phyloP scores from a whole-genome alignment of 148 eudicot species.

The Diospyros lotus region DNA sequence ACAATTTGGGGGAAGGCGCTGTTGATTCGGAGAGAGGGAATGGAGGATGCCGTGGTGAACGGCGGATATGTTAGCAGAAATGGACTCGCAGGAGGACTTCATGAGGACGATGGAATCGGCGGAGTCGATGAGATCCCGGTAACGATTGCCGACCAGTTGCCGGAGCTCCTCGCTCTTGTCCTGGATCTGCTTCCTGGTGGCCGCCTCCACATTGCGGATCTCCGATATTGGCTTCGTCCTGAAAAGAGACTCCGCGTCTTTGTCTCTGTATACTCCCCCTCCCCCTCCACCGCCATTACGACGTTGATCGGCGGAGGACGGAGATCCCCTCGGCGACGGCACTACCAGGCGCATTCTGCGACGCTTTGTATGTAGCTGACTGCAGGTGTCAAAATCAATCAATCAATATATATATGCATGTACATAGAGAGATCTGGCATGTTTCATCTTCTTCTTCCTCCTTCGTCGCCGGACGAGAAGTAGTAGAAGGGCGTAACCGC shows the following conservation, averaged over 20 bases:
- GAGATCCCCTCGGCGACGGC: conserved; percentile 11
- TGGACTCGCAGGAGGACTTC: conserved; percentile 76
- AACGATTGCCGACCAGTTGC: conserved; percentile 78
- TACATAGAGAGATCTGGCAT: not conserved
- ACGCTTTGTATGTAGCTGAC: not conserved
- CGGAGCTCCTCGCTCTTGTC: conserved; percentile 88
- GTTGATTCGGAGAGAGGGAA: conserved; percentile 31
- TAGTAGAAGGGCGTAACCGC: no score
- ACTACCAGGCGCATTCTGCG: conserved; percentile 46
- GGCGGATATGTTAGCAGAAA: conserved; percentile 54
- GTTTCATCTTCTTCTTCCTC: not conserved
- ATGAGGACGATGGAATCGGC: conserved; percentile 81
- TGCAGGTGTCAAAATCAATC: not conserved
- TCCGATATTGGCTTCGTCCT: conserved; percentile 39
- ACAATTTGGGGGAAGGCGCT: conserved; percentile 15
- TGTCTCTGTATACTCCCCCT: not conserved
- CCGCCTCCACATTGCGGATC: conserved; percentile 39
- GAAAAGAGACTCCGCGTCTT: conserved; percentile 36
- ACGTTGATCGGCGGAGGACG: conserved; percentile 7
- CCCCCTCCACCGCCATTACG: not conserved
- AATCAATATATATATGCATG: no score
- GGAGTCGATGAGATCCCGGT: conserved; percentile 85
- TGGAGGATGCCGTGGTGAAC: conserved; percentile 25
- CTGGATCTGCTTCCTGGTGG: conserved; percentile 74
- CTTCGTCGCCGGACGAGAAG: no score